A percentile compares a stretch with the other conserved stretches of the same genome.
Conservation (phyloP, 2,329 filamentous ascomycete species). For the Alternaria infectoria region DNA sequence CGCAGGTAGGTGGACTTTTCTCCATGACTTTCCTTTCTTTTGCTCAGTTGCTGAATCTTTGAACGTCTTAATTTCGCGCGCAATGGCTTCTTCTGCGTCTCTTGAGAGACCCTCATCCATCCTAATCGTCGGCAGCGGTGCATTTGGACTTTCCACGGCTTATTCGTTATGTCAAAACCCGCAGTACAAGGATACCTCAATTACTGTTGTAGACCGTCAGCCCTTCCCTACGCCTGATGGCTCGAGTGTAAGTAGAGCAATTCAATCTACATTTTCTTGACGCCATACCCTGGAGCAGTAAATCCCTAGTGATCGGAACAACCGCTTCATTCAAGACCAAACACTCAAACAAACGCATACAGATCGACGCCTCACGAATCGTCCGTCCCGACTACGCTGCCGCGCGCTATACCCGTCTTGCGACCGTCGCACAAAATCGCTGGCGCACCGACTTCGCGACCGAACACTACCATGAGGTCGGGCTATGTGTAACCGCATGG, state of each 20-base stretch:
- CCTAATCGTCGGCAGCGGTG: slow-evolving; percentile 59
- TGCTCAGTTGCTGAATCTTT: slow-evolving; percentile 1
- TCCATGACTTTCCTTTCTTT: background rate
- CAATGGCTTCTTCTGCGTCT: slow-evolving; percentile 29
- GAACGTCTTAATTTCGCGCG: background rate
- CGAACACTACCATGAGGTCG: slow-evolving; percentile 73
- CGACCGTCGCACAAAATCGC: slow-evolving; percentile 69
- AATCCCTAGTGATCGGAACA: background rate
- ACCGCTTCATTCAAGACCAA: background rate
- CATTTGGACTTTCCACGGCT: slow-evolving; percentile 69
- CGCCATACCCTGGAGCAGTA: background rate
- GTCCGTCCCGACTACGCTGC: slow-evolving; percentile 81
- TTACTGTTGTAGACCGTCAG: slow-evolving; percentile 65
- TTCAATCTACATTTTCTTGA: background rate
- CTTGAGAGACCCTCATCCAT: slow-evolving; percentile 50
- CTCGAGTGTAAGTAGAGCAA: slow-evolving; percentile 53
- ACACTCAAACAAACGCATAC: slow-evolving; percentile 4
- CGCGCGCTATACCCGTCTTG: slow-evolving; percentile 75
- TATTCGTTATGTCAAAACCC: slow-evolving; percentile 71
- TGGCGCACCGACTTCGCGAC: slow-evolving; percentile 71
- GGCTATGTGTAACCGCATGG: slow-evolving; percentile 69
- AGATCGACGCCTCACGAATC: slow-evolving; percentile 66
- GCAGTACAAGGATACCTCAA: slow-evolving; percentile 55
- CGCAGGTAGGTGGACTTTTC: slow-evolving; percentile 15
- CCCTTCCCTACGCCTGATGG: slow-evolving; percentile 65